Conservation (phyloP, 345 rosid species). For the Heritiera littoralis region DNA sequence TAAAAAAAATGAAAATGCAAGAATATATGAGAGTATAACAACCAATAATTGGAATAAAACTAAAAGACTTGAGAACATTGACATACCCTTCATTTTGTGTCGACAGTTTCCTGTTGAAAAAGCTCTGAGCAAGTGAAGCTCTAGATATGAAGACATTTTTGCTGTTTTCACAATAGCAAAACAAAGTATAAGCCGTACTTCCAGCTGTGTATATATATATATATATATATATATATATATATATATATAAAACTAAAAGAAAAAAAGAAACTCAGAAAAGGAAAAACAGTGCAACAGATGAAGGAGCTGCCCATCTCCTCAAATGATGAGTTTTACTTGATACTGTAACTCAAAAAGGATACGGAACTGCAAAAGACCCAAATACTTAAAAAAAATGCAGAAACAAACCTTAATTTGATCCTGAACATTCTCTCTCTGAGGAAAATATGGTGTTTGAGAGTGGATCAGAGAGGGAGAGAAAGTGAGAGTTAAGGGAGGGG, state of each 20-base stretch:
- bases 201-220: background rate
- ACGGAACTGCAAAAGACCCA: background rate
- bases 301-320: background rate
- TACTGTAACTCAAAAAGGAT: background rate
- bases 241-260: background rate
- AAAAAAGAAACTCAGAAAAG: background rate
- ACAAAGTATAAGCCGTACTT: background rate
- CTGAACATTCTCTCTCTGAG: background rate
- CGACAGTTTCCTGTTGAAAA: conserved; percentile 12
- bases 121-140: conserved; percentile 9
- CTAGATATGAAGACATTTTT: background rate
- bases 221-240: no score
- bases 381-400: background rate
- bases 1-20: conserved; percentile 3
- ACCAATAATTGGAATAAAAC: background rate
- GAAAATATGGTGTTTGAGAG: background rate
- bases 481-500: background rate
- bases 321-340: background rate
- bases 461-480: background rate
- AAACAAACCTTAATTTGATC: background rate
- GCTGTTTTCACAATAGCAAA: background rate
- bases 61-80: background rate
- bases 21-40: background rate
- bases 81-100: conserved; percentile 12
- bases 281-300: background rate